Conservation (phyloP, 1,139 yeast species). For the Candida sojae region DNA sequence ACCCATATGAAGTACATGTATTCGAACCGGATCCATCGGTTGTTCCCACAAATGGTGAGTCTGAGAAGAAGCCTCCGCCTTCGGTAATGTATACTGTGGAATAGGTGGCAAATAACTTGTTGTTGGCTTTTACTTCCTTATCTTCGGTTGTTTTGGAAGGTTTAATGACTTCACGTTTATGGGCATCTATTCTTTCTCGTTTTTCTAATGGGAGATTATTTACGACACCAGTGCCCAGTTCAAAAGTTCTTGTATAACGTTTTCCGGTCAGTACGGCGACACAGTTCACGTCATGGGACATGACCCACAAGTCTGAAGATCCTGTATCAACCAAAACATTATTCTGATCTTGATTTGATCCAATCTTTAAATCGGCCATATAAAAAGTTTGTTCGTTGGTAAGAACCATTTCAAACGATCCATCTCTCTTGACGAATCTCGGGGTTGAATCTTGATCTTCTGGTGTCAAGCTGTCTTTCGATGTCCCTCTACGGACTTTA, state of each 20-base stretch:
- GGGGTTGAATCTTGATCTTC: slow-evolving; percentile 14
- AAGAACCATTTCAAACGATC: slow-evolving; percentile 38
- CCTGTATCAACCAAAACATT: slow-evolving; percentile 47
- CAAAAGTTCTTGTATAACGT: slow-evolving; percentile 3
- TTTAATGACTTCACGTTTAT: background rate
- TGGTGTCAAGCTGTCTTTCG: slow-evolving; percentile 18
- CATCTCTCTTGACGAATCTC: slow-evolving; percentile 36
- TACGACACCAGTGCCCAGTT: slow-evolving; percentile 9
- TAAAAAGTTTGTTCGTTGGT: slow-evolving; percentile 51
- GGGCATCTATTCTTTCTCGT: background rate
- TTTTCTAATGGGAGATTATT: slow-evolving; percentile 3
- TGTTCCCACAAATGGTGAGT: slow-evolving; percentile 6
- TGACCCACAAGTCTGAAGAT: slow-evolving; percentile 49
- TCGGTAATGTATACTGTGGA: slow-evolving; percentile 8
- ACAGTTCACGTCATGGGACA: slow-evolving; percentile 35
- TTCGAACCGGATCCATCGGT: slow-evolving; percentile 8
- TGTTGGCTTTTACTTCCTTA: background rate
- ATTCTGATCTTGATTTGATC: slow-evolving; percentile 31
- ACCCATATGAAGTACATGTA: slow-evolving; percentile 40
- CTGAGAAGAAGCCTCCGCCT: slow-evolving; percentile 6
- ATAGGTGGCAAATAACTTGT: slow-evolving; percentile 5
- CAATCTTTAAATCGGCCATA: slow-evolving; percentile 40
- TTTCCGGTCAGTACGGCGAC: slow-evolving; percentile 7
- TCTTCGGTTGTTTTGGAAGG: background rate
- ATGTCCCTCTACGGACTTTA: slow-evolving; percentile 28